Evolutionary conservation across 257 asterid genomes (phyloP), one percentile per base, ranked within the genome.

Genomic region (Leonotis leonurus): DNA sequence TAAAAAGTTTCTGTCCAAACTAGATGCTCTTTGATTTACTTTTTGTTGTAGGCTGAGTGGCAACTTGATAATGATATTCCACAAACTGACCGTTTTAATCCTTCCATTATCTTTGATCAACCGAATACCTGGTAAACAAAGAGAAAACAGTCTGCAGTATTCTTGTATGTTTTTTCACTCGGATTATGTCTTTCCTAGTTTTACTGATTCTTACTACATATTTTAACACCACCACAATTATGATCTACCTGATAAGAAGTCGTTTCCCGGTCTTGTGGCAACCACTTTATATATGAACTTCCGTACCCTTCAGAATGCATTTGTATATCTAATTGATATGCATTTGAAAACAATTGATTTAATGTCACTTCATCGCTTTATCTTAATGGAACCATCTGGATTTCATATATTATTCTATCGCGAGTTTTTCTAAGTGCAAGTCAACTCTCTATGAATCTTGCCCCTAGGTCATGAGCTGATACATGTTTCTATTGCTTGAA

Each of bases 381-480:
- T 40, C 33, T 40, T 20, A 4, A 22, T 5, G 12, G 21, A 44
- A 49, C n/a, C n/a, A 12, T 51, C 51, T 50, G n/a, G 41, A 50
- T 36, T 9, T 50, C 1, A 14, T 33, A 37, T 24, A 37, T 20
- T 27, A 20, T 14, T 54, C 29, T 55, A 18, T 17, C 3, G 9
- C 5, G 8, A 36, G 6, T 26, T 60, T 41, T 40, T 17, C 12
- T 13, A 8, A 16, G 46, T 51, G n/a, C n/a, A n/a, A 14, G 9
- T 16, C 46, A 41, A 25, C 20, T 35, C 8, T 20, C 27, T 40
- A 10, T 2, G 21, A 41, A 35, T 52, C 11, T 60, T 46, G 30
- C 41, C 30, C 30, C 16, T 36, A 20, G 7, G 62, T 55, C 25
- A 5, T 60, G 37, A 59, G 49, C 70, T 67, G 60, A 60, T 71